phyloP scores from a whole-genome alignment of 1,284 basidiomycete species.

The Trichosporon sp. region DNA sequence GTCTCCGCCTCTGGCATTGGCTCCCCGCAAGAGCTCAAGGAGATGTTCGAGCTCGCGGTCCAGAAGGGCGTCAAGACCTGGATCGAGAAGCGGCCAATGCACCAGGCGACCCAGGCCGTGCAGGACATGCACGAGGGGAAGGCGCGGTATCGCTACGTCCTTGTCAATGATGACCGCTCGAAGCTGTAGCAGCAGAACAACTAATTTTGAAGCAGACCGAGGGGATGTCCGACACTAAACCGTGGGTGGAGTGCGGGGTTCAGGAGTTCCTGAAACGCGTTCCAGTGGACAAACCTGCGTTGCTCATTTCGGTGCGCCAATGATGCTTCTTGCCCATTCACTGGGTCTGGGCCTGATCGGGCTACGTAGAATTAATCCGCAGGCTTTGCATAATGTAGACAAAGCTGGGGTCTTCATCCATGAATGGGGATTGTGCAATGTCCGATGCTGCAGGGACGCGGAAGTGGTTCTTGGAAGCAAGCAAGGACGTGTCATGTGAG shows the following conservation, averaged over 20 bases:
- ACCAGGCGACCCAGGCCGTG: slow-evolving; percentile 58
- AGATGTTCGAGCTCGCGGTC: slow-evolving; percentile 55
- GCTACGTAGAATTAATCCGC: too few species aligned
- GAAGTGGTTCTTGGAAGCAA: not conserved
- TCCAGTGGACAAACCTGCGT: slow-evolving; percentile 4
- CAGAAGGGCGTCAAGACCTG: slow-evolving; percentile 52
- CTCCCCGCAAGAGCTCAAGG: slow-evolving; percentile 52
- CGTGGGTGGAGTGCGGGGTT: not conserved
- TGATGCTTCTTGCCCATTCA: not conserved
- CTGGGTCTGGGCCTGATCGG: not conserved
- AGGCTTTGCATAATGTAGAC: not conserved
- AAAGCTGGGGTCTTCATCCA: not conserved
- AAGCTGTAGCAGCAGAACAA: not conserved
- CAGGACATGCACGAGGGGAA: slow-evolving; percentile 58
- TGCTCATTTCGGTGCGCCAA: not conserved
- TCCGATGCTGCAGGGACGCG: not conserved
- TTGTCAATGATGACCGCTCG: slow-evolving; percentile 53
- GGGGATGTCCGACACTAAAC: not conserved
- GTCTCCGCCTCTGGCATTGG: slow-evolving; percentile 56
- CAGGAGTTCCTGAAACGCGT: slow-evolving; percentile 6
- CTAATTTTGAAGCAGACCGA: not conserved
- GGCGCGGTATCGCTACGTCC: slow-evolving; percentile 58
- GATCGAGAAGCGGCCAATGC: slow-evolving; percentile 59
- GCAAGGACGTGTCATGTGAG: slow-evolving; percentile 3
- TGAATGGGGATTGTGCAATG: not conserved